These are phyloP conservation scores for Botrytis tulipae DNA, from an alignment of 2,329 filamentous ascomycete species.

Conservation along the genomic window DNA sequence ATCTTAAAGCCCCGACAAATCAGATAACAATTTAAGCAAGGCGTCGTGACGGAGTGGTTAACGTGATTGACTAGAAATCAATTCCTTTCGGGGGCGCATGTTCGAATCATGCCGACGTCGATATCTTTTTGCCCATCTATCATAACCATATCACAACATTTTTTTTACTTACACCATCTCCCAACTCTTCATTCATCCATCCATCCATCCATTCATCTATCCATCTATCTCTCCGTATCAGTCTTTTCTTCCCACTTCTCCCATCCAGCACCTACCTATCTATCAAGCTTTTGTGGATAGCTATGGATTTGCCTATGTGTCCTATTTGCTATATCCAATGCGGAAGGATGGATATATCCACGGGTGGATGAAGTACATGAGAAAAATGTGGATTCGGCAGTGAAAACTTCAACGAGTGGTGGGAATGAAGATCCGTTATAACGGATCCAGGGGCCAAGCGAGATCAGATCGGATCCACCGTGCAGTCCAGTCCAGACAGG, in stretches of 20 bases:
- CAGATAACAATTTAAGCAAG: neutral
- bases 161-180: neutral
- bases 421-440: neutral
- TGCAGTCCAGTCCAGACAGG: neutral
- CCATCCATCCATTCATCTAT: neutral
- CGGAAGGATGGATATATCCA: no score
- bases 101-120: slow-evolving; percentile 12
- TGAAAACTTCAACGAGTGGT: neutral
- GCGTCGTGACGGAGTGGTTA: neutral
- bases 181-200: neutral
- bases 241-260: neutral
- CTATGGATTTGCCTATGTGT: neutral
- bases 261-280: neutral
- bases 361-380: neutral
- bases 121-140: neutral
- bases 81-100: slow-evolving; percentile 11
- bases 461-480: neutral
- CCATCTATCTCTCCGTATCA: neutral
- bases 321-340: neutral
- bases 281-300: neutral
- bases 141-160: neutral
- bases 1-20: fast-evolving
- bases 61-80: slow-evolving; percentile 17
- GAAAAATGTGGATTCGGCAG: neutral
- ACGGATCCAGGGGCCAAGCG: neutral